Conservation (phyloP, 306 rosid species). For the Chamaecrista fasciculata region DNA sequence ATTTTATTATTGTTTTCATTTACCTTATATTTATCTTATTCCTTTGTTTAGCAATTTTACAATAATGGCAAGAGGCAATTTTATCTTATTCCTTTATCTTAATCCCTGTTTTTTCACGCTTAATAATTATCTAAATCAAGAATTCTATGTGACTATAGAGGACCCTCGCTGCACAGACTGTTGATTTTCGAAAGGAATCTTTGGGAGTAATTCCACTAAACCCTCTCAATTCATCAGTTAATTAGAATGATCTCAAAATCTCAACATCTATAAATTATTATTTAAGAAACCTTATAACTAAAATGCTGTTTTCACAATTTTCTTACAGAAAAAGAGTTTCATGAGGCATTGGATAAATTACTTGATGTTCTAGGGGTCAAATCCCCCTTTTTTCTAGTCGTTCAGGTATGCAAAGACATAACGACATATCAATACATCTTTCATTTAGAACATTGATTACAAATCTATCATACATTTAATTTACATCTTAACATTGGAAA, state of each 20-base stretch:
- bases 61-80: too few relatives aligned
- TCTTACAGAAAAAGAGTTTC: slow-evolving; percentile 81
- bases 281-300: slow-evolving; percentile 9
- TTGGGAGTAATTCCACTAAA: too few relatives aligned
- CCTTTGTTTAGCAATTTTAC: too few relatives aligned
- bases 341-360: slow-evolving; percentile 75
- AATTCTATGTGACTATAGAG: too few relatives aligned
- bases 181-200: too few relatives aligned
- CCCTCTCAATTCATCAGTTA: too few relatives aligned
- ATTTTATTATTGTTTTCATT: too few relatives aligned
- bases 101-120: too few relatives aligned
- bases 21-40: too few relatives aligned
- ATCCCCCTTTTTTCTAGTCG: slow-evolving; percentile 75
- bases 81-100: too few relatives aligned
- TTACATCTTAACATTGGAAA: background rate
- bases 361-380: slow-evolving; percentile 55
- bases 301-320: slow-evolving; percentile 25
- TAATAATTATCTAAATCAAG: too few relatives aligned
- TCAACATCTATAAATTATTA: slow-evolving; percentile 9
- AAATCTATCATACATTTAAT: background rate
- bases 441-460: background rate
- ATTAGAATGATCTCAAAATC: background rate
- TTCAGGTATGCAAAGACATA: slow-evolving; percentile 66
- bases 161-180: too few relatives aligned
- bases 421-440: slow-evolving; percentile 8